phyloP scores from a whole-genome alignment of 2,329 filamentous ascomycete species.

The Cercospora canescens region DNA sequence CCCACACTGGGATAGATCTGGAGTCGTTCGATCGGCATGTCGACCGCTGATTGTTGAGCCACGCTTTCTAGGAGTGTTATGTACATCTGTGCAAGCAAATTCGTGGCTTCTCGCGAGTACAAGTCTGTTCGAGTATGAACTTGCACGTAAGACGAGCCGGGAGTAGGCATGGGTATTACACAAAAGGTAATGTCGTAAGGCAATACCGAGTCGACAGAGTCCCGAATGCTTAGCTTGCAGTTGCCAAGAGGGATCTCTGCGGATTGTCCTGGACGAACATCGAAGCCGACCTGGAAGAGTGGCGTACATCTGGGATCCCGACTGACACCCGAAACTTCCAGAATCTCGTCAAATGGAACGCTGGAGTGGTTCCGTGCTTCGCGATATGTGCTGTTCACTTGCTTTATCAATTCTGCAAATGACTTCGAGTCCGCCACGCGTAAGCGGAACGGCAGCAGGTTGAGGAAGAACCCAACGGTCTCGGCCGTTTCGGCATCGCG shows the following conservation, averaged over 20 bases:
- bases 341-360: constrained; percentile 38
- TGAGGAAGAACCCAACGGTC: constrained; percentile 43
- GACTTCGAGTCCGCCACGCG: not conserved
- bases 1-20: constrained; percentile 11
- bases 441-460: constrained; percentile 42
- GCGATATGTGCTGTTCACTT: constrained; percentile 13
- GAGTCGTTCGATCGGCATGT: constrained; percentile 1
- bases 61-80: constrained; percentile 14
- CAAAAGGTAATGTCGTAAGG: constrained; percentile 21
- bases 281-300: constrained; percentile 40
- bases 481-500: constrained; percentile 32
- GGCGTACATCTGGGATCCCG: constrained; percentile 33
- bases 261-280: constrained; percentile 27
- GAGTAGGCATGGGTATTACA: constrained; percentile 15
- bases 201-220: constrained; percentile 10
- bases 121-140: constrained; percentile 15
- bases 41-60: not conserved
- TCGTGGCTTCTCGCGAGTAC: constrained; percentile 20
- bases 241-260: constrained; percentile 17
- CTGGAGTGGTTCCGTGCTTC: constrained; percentile 31
- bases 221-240: constrained; percentile 9
- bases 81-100: constrained; percentile 19
- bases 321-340: constrained; percentile 30
- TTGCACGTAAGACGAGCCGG: constrained; percentile 19
- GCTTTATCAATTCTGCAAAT: constrained; percentile 13